phyloP scores from a whole-genome alignment of 495 filamentous ascomycete species.

The Podospora bellae-mahoneyi region DNA sequence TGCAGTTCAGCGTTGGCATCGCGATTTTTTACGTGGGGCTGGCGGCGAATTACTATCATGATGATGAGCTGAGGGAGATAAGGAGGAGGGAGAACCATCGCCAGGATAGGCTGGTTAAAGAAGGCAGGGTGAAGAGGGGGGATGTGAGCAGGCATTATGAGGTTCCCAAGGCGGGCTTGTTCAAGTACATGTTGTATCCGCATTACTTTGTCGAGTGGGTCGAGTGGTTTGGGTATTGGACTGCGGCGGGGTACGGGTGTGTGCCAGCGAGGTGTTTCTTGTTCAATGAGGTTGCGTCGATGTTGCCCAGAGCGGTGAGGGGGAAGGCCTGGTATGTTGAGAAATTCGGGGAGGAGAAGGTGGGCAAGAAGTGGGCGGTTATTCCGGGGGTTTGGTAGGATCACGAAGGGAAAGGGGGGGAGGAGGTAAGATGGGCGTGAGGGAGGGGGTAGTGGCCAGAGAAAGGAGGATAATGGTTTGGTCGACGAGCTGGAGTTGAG shows the following conservation, averaged over 20 bases:
- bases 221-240: conserved; percentile 88
- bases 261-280: conserved; percentile 76
- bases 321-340: conserved; percentile 85
- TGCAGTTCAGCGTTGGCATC: conserved; percentile 47
- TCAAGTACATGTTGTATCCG: conserved; percentile 78
- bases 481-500: no score
- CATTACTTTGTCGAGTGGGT: conserved; percentile 96
- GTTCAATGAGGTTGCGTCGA: conserved; percentile 80
- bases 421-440: no score
- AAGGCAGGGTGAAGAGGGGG: conserved; percentile 33
- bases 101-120: conserved; percentile 38
- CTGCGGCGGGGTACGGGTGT: conserved; percentile 60
- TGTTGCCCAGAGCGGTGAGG: conserved; percentile 82
- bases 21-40: conserved; percentile 60
- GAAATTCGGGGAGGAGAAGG: conserved; percentile 76
- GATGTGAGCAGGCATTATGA: conserved; percentile 79
- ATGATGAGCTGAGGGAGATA: conserved; percentile 75
- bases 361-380: conserved; percentile 72
- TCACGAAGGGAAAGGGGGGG: background rate
- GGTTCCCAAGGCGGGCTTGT: conserved; percentile 79
- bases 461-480: background rate
- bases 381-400: conserved; percentile 69
- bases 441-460: background rate
- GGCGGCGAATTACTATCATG: conserved; percentile 76
- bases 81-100: conserved; percentile 56